Evolutionary conservation across 192 early-diverging fungal species (phyloP).

Genomic region (Mycoemilia scoparia): DNA sequence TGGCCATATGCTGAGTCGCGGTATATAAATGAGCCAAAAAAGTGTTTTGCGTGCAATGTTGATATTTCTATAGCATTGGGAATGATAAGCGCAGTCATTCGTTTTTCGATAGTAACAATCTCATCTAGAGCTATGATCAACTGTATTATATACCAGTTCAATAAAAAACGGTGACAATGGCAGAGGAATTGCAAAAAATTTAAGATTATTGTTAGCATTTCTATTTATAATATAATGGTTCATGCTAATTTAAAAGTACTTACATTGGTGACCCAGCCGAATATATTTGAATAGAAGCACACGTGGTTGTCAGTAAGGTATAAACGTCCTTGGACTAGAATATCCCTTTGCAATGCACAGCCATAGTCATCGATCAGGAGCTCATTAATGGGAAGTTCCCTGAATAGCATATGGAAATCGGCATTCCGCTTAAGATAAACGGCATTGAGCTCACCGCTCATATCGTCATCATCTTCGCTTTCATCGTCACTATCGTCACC

Average conservation of each 20-base stretch:
- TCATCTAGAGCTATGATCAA: conserved; percentile 58
- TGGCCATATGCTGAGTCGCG: conserved; percentile 62
- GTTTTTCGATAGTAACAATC: conserved; percentile 68
- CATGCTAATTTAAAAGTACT: no score
- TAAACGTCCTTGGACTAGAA: conserved; percentile 67
- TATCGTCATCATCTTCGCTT: conserved; percentile 8
- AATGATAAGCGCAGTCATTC: conserved; percentile 64
- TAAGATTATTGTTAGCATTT: background rate
- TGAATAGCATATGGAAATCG: conserved; percentile 32
- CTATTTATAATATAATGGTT: background rate
- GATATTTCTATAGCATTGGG: conserved; percentile 76
- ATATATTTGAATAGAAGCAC: conserved; percentile 77
- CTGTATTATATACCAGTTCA: no score
- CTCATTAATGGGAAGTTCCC: conserved; percentile 32
- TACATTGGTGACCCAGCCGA: conserved; percentile 77
- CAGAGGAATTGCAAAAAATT: background rate
- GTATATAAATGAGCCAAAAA: conserved; percentile 72
- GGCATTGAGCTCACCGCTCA: conserved; percentile 21
- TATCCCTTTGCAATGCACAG: conserved; percentile 78
- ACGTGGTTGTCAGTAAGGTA: conserved; percentile 65
- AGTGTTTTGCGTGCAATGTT: conserved; percentile 51
- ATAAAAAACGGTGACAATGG: background rate
- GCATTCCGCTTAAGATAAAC: conserved; percentile 32
- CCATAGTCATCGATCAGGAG: conserved; percentile 45
- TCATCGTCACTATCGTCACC: conserved; percentile 6